Percentiles rank a stretch among this genome's conserved stretches.
Evolutionary conservation across 768 basidiomycete genomes (phyloP).

Genomic region (Mycena venus): DNA sequence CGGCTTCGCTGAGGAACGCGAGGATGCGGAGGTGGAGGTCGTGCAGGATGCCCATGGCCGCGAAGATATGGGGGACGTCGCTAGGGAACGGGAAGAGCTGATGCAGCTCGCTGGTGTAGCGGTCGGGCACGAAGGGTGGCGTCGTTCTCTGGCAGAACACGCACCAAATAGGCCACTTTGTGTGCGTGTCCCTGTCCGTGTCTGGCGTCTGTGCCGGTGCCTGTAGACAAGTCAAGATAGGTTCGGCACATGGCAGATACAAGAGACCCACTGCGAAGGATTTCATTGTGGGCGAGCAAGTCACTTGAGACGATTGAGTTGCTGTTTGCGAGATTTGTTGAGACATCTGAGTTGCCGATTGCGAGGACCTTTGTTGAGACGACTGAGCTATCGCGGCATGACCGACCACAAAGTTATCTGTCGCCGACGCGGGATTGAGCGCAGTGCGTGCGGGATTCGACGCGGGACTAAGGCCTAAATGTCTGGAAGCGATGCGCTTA

Average conservation of each 20-base stretch:
- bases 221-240: too few species aligned
- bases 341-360: neutral
- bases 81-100: neutral
- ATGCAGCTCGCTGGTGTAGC: conserved; percentile 2
- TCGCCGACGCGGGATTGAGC: too few species aligned
- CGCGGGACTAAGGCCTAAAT: neutral
- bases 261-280: neutral
- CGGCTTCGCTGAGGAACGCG: neutral
- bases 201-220: neutral
- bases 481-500: conserved; percentile 24
- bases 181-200: neutral
- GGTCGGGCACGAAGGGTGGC: neutral
- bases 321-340: neutral
- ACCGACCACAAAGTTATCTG: too few species aligned
- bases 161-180: conserved; percentile 9
- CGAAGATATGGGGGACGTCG: neutral
- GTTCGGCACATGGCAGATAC: neutral
- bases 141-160: neutral
- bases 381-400: too few species aligned
- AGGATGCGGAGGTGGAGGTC: conserved; percentile 20
- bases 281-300: too few species aligned
- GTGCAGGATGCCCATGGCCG: conserved; percentile 9
- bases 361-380: neutral
- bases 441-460: too few species aligned
- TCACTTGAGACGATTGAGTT: neutral